phyloP scores from a whole-genome alignment of 176 grass and related monocot species.

The Bothriochloa decipiens region DNA sequence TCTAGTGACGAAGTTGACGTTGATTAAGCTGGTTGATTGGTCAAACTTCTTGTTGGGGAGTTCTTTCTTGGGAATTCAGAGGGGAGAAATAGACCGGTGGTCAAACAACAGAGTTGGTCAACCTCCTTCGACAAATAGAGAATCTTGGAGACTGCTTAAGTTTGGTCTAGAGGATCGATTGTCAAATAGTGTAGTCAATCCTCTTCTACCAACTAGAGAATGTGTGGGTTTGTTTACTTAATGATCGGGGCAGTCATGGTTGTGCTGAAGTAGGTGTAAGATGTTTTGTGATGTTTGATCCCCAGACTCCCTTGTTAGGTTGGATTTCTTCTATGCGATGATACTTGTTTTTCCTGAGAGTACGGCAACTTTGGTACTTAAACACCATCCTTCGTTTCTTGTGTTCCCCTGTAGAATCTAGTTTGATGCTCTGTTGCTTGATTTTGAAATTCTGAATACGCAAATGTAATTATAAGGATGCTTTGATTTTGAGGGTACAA shows the following conservation, averaged over 20 bases:
- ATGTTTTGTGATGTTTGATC: slow-evolving; percentile 28
- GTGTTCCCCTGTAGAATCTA: slow-evolving; percentile 13
- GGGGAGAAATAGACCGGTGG: slow-evolving; percentile 10
- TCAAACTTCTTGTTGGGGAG: slow-evolving; percentile 50
- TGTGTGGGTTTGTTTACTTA: slow-evolving; percentile 20
- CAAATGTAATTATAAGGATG: background rate
- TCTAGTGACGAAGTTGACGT: slow-evolving; percentile 20
- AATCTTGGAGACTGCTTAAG: slow-evolving; percentile 35
- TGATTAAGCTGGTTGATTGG: slow-evolving; percentile 48
- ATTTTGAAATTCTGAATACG: slow-evolving; percentile 24
- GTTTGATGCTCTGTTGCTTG: slow-evolving; percentile 10
- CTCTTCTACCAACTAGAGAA: slow-evolving; percentile 35
- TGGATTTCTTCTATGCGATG: slow-evolving; percentile 3
- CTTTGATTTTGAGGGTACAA: slow-evolving; percentile 14
- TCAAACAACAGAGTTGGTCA: slow-evolving; percentile 49
- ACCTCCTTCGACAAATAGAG: slow-evolving; percentile 44
- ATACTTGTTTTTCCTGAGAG: background rate
- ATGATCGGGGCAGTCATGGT: slow-evolving; percentile 3
- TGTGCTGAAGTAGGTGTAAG: background rate
- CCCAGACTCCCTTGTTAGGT: slow-evolving; percentile 19
- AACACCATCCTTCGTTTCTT: slow-evolving; percentile 29
- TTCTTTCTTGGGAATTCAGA: slow-evolving; percentile 44
- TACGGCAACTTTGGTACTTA: background rate
- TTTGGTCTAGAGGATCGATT: slow-evolving; percentile 23
- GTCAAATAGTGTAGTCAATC: slow-evolving; percentile 12